phyloP scores from a whole-genome alignment of 139 green algal genomes.

The Diplosphaera chodatii region DNA sequence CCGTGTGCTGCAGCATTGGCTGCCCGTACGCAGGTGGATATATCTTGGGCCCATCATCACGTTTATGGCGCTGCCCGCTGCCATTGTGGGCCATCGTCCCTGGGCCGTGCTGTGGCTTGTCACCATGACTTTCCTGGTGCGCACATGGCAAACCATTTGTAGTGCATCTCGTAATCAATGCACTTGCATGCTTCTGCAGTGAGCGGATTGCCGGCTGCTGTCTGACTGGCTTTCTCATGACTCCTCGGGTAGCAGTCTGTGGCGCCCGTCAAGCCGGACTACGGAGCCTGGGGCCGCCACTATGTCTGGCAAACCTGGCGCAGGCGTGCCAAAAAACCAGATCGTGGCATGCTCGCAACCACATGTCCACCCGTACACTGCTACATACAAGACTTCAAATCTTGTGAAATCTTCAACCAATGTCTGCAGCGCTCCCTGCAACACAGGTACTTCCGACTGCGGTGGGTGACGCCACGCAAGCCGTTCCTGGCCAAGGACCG shows the following conservation, averaged over 20 bases:
- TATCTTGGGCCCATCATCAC: neutral
- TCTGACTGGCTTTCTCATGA: too few species aligned
- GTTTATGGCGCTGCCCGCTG: neutral
- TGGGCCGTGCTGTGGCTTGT: neutral
- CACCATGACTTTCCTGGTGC: neutral
- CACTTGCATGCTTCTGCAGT: too few species aligned
- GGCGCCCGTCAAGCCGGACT: neutral
- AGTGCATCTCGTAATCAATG: too few species aligned
- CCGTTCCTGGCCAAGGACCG: conserved; percentile 7
- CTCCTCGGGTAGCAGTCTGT: neutral
- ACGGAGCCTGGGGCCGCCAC: neutral
- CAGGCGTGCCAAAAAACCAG: neutral
- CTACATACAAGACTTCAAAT: too few species aligned
- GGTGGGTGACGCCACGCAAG: conserved; percentile 7
- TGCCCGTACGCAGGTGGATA: neutral
- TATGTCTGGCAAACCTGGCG: neutral
- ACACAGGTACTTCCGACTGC: conserved; percentile 10
- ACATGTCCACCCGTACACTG: too few species aligned
- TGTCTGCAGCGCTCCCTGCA: too few species aligned
- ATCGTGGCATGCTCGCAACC: too few species aligned
- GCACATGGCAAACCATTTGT: too few species aligned
- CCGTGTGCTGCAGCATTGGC: too few species aligned
- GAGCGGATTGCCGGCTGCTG: too few species aligned
- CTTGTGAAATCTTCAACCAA: too few species aligned
- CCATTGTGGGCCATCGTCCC: neutral